These are phyloP conservation scores for Inga leiocalycina DNA, from an alignment of 306 rosid genomes.

Conservation along the genomic window DNA sequence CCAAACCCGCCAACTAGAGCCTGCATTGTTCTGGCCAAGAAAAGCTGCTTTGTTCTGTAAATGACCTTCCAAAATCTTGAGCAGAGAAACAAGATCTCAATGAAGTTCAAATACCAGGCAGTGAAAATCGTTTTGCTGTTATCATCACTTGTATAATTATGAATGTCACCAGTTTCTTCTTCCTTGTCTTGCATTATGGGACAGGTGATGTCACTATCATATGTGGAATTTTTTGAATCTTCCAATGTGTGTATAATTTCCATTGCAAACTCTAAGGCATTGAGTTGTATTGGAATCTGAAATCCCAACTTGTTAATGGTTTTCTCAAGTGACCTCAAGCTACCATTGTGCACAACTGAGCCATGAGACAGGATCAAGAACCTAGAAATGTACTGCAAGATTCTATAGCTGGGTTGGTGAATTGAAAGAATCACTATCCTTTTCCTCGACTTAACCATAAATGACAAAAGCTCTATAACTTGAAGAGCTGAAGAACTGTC, in stretches of 20 bases:
- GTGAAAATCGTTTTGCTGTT: slow-evolving; percentile 11
- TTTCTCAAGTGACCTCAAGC: slow-evolving; percentile 65
- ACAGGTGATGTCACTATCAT: neutral
- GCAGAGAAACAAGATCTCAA: slow-evolving; percentile 74
- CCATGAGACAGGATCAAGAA: slow-evolving; percentile 83
- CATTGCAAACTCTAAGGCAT: slow-evolving; percentile 83
- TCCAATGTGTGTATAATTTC: slow-evolving; percentile 63
- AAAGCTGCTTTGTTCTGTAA: slow-evolving; percentile 87
- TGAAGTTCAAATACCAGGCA: slow-evolving; percentile 32
- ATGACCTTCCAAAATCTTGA: slow-evolving; percentile 86
- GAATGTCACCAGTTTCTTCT: slow-evolving; percentile 34
- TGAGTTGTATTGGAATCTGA: slow-evolving; percentile 71
- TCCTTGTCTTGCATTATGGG: slow-evolving; percentile 26
- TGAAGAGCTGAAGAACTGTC: slow-evolving; percentile 50
- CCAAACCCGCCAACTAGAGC: slow-evolving; percentile 91
- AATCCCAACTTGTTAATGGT: slow-evolving; percentile 50
- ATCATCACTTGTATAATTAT: slow-evolving; percentile 2
- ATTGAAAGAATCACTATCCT: slow-evolving; percentile 77
- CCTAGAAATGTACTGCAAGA: slow-evolving; percentile 67
- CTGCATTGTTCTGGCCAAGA: slow-evolving; percentile 83
- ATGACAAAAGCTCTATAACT: slow-evolving; percentile 72
- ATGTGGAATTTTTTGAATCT: slow-evolving; percentile 42
- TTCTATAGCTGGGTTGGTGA: slow-evolving; percentile 90
- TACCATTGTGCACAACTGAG: slow-evolving; percentile 69
- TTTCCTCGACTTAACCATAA: slow-evolving; percentile 60